Conservation (phyloP, 176 grass and related monocot species). For the Pharus latifolius region DNA sequence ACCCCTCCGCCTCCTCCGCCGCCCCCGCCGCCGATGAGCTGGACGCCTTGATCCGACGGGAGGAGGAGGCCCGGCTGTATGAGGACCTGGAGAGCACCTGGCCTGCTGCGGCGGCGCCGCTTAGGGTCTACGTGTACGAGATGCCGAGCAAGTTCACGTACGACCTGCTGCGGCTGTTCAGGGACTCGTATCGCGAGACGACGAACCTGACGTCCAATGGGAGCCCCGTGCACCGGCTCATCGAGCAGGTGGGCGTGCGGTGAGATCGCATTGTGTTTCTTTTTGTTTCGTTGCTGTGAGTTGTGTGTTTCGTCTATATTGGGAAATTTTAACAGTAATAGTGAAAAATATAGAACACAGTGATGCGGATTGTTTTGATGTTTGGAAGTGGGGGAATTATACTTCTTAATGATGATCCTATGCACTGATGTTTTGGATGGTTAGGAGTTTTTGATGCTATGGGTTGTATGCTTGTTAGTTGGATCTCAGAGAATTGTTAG, state of each 20-base stretch:
- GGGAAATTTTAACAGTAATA: not conserved
- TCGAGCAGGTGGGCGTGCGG: conserved; percentile 67
- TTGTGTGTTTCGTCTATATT: not conserved
- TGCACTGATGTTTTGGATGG: not conserved
- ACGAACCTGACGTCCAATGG: conserved; percentile 93
- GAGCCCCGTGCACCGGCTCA: conserved; percentile 92
- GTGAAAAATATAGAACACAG: not conserved
- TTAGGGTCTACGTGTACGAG: conserved; percentile 90
- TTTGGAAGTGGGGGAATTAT: not conserved
- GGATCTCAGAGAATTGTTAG: not conserved
- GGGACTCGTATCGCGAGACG: conserved; percentile 74
- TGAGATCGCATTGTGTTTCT: not conserved
- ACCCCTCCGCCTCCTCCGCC: not conserved
- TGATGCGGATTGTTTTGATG: not conserved
- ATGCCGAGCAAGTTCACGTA: conserved; percentile 96
- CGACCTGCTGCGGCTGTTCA: conserved; percentile 84
- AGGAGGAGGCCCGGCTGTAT: conserved; percentile 49
- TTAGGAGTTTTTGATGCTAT: not conserved
- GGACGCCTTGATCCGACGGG: conserved; percentile 30
- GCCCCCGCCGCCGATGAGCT: conserved; percentile 3
- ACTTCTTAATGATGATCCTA: not conserved
- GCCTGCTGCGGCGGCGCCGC: conserved; percentile 34
- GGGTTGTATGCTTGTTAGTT: not conserved
- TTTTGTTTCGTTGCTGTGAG: not conserved
- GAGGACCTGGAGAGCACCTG: conserved; percentile 34